Conservation (phyloP, 2,329 filamentous ascomycete genomes). For the Botrytis tulipae region DNA sequence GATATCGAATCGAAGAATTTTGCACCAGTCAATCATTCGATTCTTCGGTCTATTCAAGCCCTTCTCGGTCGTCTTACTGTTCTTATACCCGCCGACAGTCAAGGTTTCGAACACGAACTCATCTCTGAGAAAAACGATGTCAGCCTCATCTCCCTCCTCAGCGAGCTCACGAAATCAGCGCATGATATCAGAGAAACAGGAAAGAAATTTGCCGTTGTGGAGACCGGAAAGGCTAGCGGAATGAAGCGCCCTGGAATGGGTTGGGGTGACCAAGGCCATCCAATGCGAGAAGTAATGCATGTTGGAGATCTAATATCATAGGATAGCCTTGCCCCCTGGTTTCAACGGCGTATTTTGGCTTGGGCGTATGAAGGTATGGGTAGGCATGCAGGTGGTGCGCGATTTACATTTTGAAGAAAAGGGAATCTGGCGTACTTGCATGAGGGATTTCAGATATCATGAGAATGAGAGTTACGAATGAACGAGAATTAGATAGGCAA, state of each 20-base stretch:
- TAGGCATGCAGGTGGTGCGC: constrained; percentile 10
- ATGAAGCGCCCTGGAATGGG: constrained; percentile 18
- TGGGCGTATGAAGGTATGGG: constrained; percentile 13
- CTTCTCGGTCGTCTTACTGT: constrained; percentile 81
- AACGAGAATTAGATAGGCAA: constrained; percentile 17
- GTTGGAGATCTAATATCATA: constrained; percentile 25
- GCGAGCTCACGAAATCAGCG: constrained; percentile 70
- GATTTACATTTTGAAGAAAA: background rate
- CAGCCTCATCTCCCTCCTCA: constrained; percentile 71
- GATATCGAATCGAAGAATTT: constrained; percentile 33
- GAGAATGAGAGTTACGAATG: constrained; percentile 18
- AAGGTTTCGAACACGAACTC: constrained; percentile 67
- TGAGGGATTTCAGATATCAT: background rate
- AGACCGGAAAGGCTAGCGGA: constrained; percentile 18
- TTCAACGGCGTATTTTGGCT: background rate
- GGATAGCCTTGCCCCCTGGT: background rate
- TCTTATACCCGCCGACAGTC: constrained; percentile 66
- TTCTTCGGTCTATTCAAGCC: constrained; percentile 85
- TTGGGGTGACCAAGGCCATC: constrained; percentile 5
- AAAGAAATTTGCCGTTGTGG: constrained; percentile 66
- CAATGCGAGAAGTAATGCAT: constrained; percentile 21
- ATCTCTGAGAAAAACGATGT: constrained; percentile 82
- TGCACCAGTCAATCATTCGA: constrained; percentile 54
- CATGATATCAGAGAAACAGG: constrained; percentile 70
- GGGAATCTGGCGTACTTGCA: constrained; percentile 11